phyloP scores from a whole-genome alignment of 106 monocot genomes.

The Hemerocallis citrina region DNA sequence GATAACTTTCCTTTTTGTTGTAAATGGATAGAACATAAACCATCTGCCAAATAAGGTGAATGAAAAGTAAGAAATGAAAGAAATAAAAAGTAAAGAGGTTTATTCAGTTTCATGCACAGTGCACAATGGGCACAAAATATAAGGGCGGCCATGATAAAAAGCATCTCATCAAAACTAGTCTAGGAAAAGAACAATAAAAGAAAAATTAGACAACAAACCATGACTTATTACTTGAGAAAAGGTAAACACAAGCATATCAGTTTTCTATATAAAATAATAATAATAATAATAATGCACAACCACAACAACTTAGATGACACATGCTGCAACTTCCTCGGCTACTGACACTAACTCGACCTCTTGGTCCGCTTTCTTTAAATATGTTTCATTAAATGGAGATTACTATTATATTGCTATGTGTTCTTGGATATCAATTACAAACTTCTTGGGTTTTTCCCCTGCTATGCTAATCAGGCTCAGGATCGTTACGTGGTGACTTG shows the following conservation, averaged over 20 bases:
- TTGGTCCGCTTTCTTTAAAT: not conserved
- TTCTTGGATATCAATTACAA: not conserved
- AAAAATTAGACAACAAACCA: not conserved
- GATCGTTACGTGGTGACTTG: no score
- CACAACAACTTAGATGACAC: not conserved
- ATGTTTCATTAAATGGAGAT: not conserved
- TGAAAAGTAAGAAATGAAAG: not conserved
- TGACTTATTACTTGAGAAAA: no score
- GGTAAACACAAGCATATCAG: no score
- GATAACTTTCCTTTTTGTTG: slow-evolving; percentile 23
- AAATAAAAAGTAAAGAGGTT: no score
- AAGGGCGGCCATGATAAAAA: not conserved
- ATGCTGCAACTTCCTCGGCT: not conserved
- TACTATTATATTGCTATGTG: not conserved
- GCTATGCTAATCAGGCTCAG: no score
- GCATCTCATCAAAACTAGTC: not conserved
- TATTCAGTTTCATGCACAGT: no score
- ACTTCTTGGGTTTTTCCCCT: no score
- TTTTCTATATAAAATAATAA: no score
- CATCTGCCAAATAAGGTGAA: slow-evolving; percentile 13
- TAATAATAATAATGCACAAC: no score
- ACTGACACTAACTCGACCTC: not conserved
- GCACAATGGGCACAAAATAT: not conserved
- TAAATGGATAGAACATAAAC: slow-evolving; percentile 27
- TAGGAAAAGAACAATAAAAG: not conserved